Conservation (phyloP, 2,329 filamentous ascomycete species). For the Exophiala alcalophila region DNA sequence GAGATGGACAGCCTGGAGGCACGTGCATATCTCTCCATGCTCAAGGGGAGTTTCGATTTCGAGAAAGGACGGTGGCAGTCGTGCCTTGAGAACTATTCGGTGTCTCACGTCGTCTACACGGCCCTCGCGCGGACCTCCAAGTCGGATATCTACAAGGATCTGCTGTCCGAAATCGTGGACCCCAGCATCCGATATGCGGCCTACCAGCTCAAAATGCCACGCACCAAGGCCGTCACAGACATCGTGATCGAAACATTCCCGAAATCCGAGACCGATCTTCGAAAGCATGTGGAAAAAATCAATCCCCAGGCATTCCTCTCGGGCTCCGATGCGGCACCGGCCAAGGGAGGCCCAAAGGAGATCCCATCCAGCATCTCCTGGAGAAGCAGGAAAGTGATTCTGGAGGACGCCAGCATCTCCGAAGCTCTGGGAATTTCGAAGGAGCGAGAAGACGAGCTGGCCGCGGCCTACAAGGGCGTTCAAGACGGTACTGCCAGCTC, state of each 20-base stretch:
- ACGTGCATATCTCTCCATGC: slow-evolving; percentile 73
- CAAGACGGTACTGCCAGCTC: slow-evolving; percentile 41
- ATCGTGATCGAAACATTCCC: slow-evolving; percentile 80
- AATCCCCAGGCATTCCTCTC: slow-evolving; percentile 61
- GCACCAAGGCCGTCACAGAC: slow-evolving; percentile 74
- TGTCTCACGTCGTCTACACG: slow-evolving; percentile 77
- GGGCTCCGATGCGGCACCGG: slow-evolving; percentile 52
- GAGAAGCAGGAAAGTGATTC: slow-evolving; percentile 78
- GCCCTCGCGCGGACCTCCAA: slow-evolving; percentile 65
- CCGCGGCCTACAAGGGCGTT: slow-evolving; percentile 25
- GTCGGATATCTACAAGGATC: slow-evolving; percentile 79
- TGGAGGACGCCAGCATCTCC: slow-evolving; percentile 91
- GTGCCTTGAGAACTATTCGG: slow-evolving; percentile 72
- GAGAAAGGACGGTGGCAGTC: slow-evolving; percentile 84
- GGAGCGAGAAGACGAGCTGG: slow-evolving; percentile 52
- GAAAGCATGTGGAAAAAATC: slow-evolving; percentile 65
- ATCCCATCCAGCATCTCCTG: slow-evolving; percentile 76
- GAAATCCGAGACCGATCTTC: slow-evolving; percentile 53
- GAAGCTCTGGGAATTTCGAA: slow-evolving; percentile 72
- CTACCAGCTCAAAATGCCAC: slow-evolving; percentile 83
- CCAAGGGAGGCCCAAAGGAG: slow-evolving; percentile 45
- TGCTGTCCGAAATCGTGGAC: slow-evolving; percentile 81
- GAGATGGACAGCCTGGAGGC: slow-evolving; percentile 77
- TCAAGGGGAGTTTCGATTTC: slow-evolving; percentile 74
- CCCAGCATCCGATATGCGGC: slow-evolving; percentile 92